Percentiles rank a stretch among this genome's conserved stretches.
Conservation (phyloP, 345 rosid species). For the Corymbia maculata region DNA sequence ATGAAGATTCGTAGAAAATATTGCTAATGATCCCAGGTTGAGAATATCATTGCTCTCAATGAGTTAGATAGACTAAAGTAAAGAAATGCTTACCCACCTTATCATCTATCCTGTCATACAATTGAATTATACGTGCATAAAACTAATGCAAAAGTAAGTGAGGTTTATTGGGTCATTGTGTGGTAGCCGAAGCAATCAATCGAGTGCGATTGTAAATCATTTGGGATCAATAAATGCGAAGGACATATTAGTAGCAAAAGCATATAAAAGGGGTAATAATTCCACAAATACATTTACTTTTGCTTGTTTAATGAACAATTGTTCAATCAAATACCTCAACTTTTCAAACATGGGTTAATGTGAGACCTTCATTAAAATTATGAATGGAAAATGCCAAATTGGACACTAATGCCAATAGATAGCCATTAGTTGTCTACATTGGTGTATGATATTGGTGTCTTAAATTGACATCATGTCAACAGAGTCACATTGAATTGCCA, state of each 20-base stretch:
- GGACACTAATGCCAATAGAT: not conserved
- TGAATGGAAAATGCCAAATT: not conserved
- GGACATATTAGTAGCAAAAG: not conserved
- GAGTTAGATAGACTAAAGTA: not conserved
- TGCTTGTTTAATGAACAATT: not conserved
- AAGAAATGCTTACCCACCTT: not conserved
- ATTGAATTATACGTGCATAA: not conserved
- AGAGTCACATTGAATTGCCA: not conserved
- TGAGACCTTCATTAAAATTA: not conserved
- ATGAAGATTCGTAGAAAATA: not conserved
- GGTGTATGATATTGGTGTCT: not conserved
- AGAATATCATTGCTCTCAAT: not conserved
- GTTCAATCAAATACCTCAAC: not conserved
- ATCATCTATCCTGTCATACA: not conserved
- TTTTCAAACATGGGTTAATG: not conserved
- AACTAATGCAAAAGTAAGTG: not conserved
- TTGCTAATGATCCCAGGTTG: not conserved
- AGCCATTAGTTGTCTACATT: not conserved
- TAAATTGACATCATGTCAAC: not conserved
- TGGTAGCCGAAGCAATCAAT: not conserved
- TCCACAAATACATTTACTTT: not conserved
- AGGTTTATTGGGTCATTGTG: not conserved
- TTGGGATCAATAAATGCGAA: not conserved
- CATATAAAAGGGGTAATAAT: not conserved
- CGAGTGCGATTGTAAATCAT: not conserved